Percentiles rank a stretch among this genome's conserved stretches.
phyloP scores from a whole-genome alignment of 2,329 filamentous ascomycete genomes.

The Diplodia intermedia region DNA sequence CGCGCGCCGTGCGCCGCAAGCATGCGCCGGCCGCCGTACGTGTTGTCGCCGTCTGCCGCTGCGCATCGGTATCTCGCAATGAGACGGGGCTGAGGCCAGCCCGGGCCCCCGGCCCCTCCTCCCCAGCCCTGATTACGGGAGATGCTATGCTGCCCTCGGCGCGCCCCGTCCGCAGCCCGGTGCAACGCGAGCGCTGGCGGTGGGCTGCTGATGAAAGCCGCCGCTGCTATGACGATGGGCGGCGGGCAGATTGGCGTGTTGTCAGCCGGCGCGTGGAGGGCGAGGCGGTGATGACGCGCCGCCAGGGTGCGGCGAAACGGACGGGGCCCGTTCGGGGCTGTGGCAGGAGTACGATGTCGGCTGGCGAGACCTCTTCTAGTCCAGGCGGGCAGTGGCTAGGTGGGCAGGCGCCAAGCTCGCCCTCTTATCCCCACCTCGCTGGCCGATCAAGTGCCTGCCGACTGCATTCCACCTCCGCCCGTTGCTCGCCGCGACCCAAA shows the following conservation, averaged over 20 bases:
- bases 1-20: too few species aligned
- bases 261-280: conserved; percentile 5
- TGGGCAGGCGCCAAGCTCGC: conserved; percentile 3
- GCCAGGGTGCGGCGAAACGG: conserved; percentile 21
- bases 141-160: conserved; percentile 25
- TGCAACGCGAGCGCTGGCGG: background rate
- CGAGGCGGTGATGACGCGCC: conserved; percentile 1
- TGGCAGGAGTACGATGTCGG: conserved; percentile 2
- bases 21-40: too few species aligned
- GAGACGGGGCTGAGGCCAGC: conserved; percentile 11
- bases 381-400: conserved; percentile 10
- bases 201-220: conserved; percentile 8
- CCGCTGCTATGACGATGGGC: conserved; percentile 17
- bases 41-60: background rate
- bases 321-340: conserved; percentile 5
- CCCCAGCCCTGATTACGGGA: conserved; percentile 28
- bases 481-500: conserved; percentile 17
- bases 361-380: background rate
- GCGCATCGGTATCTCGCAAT: conserved; percentile 4
- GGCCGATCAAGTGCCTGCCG: conserved; percentile 22
- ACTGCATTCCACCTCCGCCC: conserved; percentile 13
- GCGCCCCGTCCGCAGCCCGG: conserved; percentile 17
- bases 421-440: conserved; percentile 28
- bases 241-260: background rate
- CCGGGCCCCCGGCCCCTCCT: background rate